phyloP scores from a whole-genome alignment of 208 protist genomes.

The Leptomonas seymouri region DNA sequence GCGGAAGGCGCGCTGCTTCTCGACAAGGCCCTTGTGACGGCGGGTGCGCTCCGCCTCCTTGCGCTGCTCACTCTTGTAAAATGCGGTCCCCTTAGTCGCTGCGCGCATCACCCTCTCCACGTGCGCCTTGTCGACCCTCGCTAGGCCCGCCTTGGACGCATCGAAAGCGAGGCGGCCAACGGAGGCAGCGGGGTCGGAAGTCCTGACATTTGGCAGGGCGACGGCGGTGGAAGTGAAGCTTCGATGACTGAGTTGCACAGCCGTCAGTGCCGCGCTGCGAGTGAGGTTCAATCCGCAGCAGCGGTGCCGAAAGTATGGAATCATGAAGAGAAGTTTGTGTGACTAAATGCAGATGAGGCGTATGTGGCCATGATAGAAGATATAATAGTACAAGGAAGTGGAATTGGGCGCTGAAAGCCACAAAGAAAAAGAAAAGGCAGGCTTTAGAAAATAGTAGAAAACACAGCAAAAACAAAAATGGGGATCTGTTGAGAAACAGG shows the following conservation, averaged over 20 bases:
- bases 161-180: constrained; percentile 37
- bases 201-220: background rate
- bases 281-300: no score
- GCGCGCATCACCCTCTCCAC: constrained; percentile 57
- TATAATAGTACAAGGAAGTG: no score
- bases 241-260: background rate
- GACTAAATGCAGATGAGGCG: no score
- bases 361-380: no score
- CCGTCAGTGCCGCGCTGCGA: background rate
- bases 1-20: constrained; percentile 23
- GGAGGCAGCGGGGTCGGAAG: background rate
- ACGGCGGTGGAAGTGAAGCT: background rate
- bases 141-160: constrained; percentile 59
- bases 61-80: constrained; percentile 56
- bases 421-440: no score
- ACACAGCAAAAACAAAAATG: no score
- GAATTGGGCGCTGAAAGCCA: no score
- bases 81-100: constrained; percentile 42
- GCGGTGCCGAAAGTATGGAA: no score
- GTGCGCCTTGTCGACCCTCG: constrained; percentile 51
- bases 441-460: no score
- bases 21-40: constrained; percentile 31
- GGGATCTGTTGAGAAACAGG: no score
- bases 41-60: constrained; percentile 23
- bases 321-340: no score